These are phyloP conservation scores for Gossypium gossypioides DNA, from an alignment of 441 rosid species.

Conservation along the genomic window DNA sequence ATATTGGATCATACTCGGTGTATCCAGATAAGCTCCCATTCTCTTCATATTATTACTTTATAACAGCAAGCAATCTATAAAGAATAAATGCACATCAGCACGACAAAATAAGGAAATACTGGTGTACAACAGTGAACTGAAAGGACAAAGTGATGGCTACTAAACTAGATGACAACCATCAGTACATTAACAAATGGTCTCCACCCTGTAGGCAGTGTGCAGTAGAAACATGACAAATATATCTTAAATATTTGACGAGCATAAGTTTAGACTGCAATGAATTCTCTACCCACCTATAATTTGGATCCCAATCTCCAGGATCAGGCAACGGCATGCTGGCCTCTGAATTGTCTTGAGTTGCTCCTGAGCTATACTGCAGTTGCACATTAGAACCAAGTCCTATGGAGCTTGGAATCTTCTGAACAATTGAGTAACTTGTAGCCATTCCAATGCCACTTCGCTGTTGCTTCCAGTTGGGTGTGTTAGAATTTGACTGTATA, in stretches of 20 bases:
- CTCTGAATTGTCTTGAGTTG: conserved; percentile 46
- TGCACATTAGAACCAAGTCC: conserved; percentile 33
- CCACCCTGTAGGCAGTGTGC: background rate
- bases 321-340: conserved; percentile 53
- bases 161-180: background rate
- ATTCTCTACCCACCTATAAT: conserved; percentile 61
- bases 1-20: background rate
- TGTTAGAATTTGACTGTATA: conserved; percentile 41
- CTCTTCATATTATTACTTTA: background rate
- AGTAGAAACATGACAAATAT: background rate
- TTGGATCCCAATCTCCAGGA: conserved; percentile 99
- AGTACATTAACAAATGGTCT: background rate
- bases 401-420: conserved; percentile 41
- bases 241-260: background rate
- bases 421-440: conserved; percentile 37
- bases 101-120: background rate
- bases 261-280: background rate
- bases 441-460: conserved; percentile 43
- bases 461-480: conserved; percentile 48
- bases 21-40: background rate
- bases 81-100: background rate
- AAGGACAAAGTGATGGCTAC: background rate
- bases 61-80: background rate
- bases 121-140: background rate
- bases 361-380: conserved; percentile 34